Percentiles rank a stretch among this genome's conserved stretches.
Conservation (phyloP, 108 stramenopile species). For the Nannochloropsis granulata region DNA sequence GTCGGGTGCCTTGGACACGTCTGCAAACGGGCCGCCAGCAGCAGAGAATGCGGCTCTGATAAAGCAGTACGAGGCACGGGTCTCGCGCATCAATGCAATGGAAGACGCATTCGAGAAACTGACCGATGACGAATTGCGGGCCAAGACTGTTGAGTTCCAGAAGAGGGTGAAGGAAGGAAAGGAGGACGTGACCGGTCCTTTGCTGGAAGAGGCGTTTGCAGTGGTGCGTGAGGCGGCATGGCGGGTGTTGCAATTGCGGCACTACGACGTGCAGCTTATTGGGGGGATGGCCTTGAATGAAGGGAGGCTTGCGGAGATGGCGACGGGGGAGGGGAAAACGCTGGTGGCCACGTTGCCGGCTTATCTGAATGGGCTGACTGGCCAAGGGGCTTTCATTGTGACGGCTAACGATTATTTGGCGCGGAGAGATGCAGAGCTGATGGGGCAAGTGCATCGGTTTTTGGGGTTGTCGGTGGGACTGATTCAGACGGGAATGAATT, state of each 20-base stretch:
- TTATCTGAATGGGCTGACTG: constrained; percentile 62
- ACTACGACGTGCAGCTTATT: constrained; percentile 84
- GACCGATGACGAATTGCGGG: constrained; percentile 64
- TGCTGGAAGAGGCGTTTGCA: constrained; percentile 82
- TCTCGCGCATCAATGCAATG: constrained; percentile 60
- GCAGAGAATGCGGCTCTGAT: constrained; percentile 39
- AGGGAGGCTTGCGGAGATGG: constrained; percentile 82
- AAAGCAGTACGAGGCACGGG: constrained; percentile 55
- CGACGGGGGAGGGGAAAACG: constrained; percentile 92
- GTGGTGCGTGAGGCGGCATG: constrained; percentile 91
- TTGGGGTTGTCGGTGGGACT: constrained; percentile 80
- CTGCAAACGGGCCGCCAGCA: constrained; percentile 22
- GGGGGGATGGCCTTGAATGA: constrained; percentile 78
- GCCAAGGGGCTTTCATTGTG: constrained; percentile 57
- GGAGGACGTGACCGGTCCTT: constrained; percentile 20
- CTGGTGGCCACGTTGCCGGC: constrained; percentile 71
- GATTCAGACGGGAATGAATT: constrained; percentile 65
- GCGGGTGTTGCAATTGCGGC: constrained; percentile 73
- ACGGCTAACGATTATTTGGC: constrained; percentile 94
- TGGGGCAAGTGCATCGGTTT: constrained; percentile 81
- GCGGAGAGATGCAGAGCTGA: constrained; percentile 76
- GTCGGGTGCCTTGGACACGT: not conserved
- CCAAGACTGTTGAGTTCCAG: constrained; percentile 58
- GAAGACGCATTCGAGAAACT: constrained; percentile 64
- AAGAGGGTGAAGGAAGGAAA: not conserved